Evolutionary conservation across 805 yeast species (phyloP), one percentile per base, ranked within the genome.

Genomic region (Candida dendrica): DNA sequence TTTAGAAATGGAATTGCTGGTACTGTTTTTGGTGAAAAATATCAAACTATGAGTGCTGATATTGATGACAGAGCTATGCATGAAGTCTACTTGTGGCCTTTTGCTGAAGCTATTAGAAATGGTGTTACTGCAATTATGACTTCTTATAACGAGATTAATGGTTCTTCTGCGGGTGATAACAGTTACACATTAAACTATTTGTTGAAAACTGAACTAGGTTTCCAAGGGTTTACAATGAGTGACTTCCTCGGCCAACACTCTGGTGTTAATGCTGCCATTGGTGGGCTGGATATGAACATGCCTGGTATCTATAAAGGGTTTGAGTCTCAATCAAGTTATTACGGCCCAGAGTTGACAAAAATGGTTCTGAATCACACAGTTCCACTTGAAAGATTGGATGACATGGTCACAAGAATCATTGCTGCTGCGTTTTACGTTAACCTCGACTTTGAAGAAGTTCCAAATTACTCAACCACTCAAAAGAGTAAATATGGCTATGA

Each of bases 271-370:
- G 68, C 80, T 1, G 79, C 75, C 1, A 58, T 75, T 19, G 69
- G 81, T 2, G 86, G 86, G 3, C 58, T 77, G 30, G 85, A 80
- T 57, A 76, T 80, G 82, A 65, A 74, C 11, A 77, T 79, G 84
- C 84, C 84, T 1, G 78, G 79, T 35, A 77, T 74, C 42, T 58
- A 67, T 1, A 72, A 70, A 47, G 77, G 75, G 43, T 74, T 66
- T 37, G 72, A 77, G 78, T 62, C 68, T 36, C 61, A 71, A 26
- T 80, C 78, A 1, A 69, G 71, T 48, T 71, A 81, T 1, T 68
- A 64, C 40, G 84, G 83, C 1, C 74, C 81, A 3, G 60, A 73
- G 19, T 62, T 79, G 42, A 74, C 84, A 1, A 53, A 71, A 43
- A 74, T 79, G 3, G 69, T 79, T 4, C 70, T 69, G 53, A 79